Percentiles rank a stretch among this genome's conserved stretches.
phyloP scores from a whole-genome alignment of 2,329 filamentous ascomycete species.

The Chrysoporthe cubensis region DNA sequence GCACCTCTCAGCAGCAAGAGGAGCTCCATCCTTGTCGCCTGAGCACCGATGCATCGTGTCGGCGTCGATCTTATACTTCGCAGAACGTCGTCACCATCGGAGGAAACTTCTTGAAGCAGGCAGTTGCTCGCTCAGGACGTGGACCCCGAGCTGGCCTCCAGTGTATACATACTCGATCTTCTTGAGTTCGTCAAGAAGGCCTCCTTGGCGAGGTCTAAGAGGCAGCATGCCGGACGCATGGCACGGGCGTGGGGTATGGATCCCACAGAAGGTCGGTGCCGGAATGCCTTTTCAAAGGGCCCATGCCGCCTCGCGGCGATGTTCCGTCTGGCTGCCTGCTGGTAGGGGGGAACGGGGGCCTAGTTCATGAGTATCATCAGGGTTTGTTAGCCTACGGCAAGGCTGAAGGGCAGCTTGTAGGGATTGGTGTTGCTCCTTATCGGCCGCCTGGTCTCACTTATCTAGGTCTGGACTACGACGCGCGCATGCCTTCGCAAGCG shows the following conservation, averaged over 20 bases:
- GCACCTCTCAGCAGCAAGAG: not conserved
- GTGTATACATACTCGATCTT: too few species aligned
- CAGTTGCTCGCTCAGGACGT: not conserved
- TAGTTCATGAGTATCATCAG: not conserved
- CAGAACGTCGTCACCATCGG: constrained; percentile 3
- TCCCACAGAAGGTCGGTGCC: not conserved
- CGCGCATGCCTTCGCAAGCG: not conserved
- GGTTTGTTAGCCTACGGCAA: not conserved
- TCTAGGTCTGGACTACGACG: not conserved
- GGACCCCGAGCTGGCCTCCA: not conserved
- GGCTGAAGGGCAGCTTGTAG: not conserved
- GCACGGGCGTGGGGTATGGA: too few species aligned
- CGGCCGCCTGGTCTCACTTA: not conserved
- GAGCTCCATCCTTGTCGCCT: constrained; percentile 4
- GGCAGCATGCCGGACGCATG: not conserved
- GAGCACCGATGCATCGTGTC: constrained; percentile 1
- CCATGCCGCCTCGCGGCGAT: too few species aligned
- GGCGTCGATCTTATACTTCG: constrained; percentile 10
- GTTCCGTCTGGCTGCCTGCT: too few species aligned
- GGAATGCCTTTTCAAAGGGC: too few species aligned
- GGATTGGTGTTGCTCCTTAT: not conserved
- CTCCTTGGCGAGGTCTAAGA: not conserved
- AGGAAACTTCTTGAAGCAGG: not conserved
- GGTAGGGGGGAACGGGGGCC: too few species aligned
- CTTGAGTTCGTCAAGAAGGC: too few species aligned